Evolutionary conservation across 345 rosid genomes (phyloP), one percentile per base, ranked within the genome.

Genomic region (Moricandia arvensis): DNA sequence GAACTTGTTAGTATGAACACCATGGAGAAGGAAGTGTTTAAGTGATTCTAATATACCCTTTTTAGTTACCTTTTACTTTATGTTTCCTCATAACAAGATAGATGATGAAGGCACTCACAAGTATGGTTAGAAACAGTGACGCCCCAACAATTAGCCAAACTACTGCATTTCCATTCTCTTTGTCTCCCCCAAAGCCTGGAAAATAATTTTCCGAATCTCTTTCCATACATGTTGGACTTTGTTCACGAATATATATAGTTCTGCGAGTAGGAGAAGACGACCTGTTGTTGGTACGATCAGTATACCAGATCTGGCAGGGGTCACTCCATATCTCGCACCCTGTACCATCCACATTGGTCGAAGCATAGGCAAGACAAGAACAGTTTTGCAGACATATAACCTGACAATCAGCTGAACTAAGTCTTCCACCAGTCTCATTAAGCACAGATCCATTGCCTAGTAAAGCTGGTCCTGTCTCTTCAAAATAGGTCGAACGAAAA

Each of bases 361-460:
- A 70, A 80, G 86, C 80, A 78, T 78, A 82, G 1, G 88, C 86
- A 34, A 70, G 37, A 64, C 88, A 85, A 43, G 3, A 47, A 47
- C 53, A 47, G 53, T 47, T 47, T 7, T n/a, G 53, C 18, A 47
- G 53, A 6, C 53, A 47, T 6, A 47, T 47, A 47, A 47, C 53
- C n/a, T n/a, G 53, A 18, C 53, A 47, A 47, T 47, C 53, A 47
- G 53, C 53, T 47, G 53, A 47, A 47, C 53, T 47, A n/a, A 47
- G 18, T 6, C 53, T 47, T 47, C 53, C 53, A 47, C 53, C 53
- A n/a, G 53, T 47, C 53, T 47, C 53, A 6, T 47, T 47, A 47
- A 47, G 18, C 7, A 47, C 53, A n/a, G 18, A n/a, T 6, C 53
- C 53, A n/a, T 15, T n/a, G 8, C 53, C 53, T 47, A 6, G 18